A percentile compares a stretch with the other conserved stretches of the same genome.
phyloP scores from a whole-genome alignment of 169 alveolate species.

The Plasmodium adleri region DNA sequence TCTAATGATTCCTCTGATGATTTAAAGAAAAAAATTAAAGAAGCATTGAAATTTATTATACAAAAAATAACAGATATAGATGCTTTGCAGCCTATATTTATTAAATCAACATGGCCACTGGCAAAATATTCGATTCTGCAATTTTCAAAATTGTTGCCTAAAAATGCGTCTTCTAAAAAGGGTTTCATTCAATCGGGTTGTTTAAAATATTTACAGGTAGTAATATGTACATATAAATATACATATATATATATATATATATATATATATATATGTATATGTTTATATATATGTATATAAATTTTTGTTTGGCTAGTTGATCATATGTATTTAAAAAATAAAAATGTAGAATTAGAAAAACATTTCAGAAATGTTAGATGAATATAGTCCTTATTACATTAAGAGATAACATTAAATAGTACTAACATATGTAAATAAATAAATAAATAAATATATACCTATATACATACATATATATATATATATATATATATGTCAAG shows the following conservation, averaged over 20 bases:
- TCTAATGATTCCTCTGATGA: constrained; percentile 71
- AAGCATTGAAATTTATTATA: constrained; percentile 26
- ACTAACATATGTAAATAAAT: no score
- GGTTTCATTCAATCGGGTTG: constrained; percentile 67
- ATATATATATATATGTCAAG: no score
- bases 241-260: background rate
- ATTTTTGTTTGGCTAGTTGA: no score
- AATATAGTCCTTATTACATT: no score
- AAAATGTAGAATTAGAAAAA: no score
- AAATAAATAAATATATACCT: no score
- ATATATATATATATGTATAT: background rate
- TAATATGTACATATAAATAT: background rate
- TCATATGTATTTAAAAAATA: no score
- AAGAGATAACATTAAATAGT: no score
- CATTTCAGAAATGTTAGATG: no score
- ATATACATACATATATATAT: no score
- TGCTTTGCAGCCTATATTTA: constrained; percentile 55
- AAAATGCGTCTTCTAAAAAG: constrained; percentile 45
- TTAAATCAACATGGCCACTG: constrained; percentile 25
- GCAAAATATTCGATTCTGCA: constrained; percentile 69
- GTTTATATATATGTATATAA: background rate
- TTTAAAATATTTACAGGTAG: constrained; percentile 51
- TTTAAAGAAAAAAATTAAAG: constrained; percentile 46
- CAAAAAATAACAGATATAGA: constrained; percentile 62
- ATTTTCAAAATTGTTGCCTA: constrained; percentile 58